phyloP scores from a whole-genome alignment of 331 rosid species.

The Phaseolus coccineus region DNA sequence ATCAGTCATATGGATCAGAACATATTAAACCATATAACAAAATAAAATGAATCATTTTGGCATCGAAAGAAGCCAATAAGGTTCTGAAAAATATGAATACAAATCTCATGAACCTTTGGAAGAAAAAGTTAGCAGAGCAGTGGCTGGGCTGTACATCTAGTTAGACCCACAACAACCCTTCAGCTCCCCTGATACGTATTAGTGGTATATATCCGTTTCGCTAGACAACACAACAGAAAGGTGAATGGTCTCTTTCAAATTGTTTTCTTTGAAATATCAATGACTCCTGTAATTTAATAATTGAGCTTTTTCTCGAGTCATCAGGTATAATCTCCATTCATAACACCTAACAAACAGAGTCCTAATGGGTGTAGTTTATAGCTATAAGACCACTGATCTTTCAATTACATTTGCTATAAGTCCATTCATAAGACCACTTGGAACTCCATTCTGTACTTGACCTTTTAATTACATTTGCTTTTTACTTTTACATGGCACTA shows the following conservation, averaged over 20 bases:
- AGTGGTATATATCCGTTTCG: conserved; percentile 20
- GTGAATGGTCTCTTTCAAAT: not conserved
- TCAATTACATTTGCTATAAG: no score
- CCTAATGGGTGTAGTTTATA: no score
- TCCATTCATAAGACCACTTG: no score
- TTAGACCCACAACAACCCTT: conserved; percentile 13
- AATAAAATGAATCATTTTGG: conserved; percentile 2
- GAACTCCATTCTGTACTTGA: no score
- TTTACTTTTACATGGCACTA: no score
- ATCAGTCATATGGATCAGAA: conserved; percentile 32
- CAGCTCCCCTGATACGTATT: not conserved
- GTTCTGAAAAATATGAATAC: conserved; percentile 14
- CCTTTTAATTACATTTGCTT: no score
- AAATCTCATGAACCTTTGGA: not conserved
- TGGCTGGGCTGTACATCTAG: not conserved
- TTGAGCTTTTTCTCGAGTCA: not conserved
- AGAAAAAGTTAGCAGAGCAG: conserved; percentile 18
- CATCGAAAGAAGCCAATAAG: conserved; percentile 4
- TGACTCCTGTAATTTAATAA: conserved; percentile 19
- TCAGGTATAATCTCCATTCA: no score
- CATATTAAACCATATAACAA: conserved; percentile 2
- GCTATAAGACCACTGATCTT: no score
- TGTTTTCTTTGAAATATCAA: not conserved
- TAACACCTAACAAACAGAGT: no score
- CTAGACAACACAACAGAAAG: conserved; percentile 24